Evolutionary conservation across 169 alveolate species (phyloP).

Genomic region (Plasmodium cynomolgi): DNA sequence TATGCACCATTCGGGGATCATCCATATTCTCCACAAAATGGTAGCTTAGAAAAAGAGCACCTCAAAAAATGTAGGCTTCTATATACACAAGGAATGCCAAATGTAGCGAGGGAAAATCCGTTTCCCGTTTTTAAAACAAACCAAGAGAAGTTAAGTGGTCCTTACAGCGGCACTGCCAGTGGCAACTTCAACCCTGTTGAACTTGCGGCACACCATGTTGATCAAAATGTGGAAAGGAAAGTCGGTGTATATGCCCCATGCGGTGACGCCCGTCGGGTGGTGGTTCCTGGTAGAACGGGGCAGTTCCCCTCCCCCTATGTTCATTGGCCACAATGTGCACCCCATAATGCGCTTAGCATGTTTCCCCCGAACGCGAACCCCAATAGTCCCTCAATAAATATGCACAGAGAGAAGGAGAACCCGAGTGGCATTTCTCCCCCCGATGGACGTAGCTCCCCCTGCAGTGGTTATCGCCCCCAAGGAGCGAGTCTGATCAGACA

Average conservation of each 20-base stretch:
- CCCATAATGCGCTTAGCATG: neutral
- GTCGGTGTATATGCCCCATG: neutral
- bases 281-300: neutral
- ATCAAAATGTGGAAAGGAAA: neutral
- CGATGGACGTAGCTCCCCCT: neutral
- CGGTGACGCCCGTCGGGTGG: neutral
- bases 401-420: neutral
- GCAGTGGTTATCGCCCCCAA: neutral
- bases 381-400: neutral
- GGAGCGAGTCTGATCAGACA: neutral
- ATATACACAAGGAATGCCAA: neutral
- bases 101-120: neutral
- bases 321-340: neutral
- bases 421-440: neutral
- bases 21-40: neutral
- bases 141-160: neutral
- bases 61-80: neutral
- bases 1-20: neutral
- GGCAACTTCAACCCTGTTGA: neutral
- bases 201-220: neutral
- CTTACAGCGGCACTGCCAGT: neutral
- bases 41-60: neutral
- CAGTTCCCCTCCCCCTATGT: neutral
- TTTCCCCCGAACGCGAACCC: neutral
- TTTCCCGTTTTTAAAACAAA: conserved; percentile 6